Evolutionary conservation across 805 yeast species (phyloP), one percentile per base, ranked within the genome.

Genomic region (Metschnikowia henanensis): DNA sequence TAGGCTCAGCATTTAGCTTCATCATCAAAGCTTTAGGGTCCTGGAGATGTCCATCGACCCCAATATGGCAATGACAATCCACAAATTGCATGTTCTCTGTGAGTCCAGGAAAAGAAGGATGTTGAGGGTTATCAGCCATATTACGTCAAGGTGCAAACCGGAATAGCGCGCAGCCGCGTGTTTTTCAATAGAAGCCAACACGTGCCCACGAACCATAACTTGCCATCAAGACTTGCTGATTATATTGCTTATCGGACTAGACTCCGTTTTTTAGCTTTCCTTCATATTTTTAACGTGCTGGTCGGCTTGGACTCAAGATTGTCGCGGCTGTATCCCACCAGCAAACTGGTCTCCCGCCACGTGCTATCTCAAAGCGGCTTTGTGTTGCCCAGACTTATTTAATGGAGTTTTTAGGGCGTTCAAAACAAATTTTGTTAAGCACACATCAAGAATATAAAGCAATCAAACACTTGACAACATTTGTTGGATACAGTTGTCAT

Each of bases 61-160:
- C 55, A 15, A 70, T 47, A 45, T 70, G 74, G 49, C 75, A 70
- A 42, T 70, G 75, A 40, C 66, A 45, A 31, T 50, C 54, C 49
- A 47, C 45, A 38, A 34, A 46, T 16, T 37, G 20, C 49, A 44
- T 45, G 22, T 16, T 20, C 25, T 22, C 25, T n/a, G n/a, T n/a
- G n/a, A n/a, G n/a, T n/a, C n/a, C n/a, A n/a, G n/a, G n/a, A n/a
- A n/a, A n/a, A n/a, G n/a, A n/a, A n/a, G n/a, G n/a, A n/a, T n/a
- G n/a, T n/a, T n/a, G n/a, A n/a, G n/a, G n/a, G n/a, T n/a, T n/a
- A n/a, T n/a, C n/a, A n/a, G n/a, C n/a, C n/a, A n/a, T n/a, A n/a
- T n/a, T n/a, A n/a, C n/a, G n/a, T n/a, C 26, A 23, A 23, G 12
- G 26, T 23, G 25, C 25, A 22, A 22, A 13, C 12, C 12, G 26